Base-by-base conservation (phyloP, 495 filamentous ascomycete species). In the Amniculicola lignicola region DNA sequence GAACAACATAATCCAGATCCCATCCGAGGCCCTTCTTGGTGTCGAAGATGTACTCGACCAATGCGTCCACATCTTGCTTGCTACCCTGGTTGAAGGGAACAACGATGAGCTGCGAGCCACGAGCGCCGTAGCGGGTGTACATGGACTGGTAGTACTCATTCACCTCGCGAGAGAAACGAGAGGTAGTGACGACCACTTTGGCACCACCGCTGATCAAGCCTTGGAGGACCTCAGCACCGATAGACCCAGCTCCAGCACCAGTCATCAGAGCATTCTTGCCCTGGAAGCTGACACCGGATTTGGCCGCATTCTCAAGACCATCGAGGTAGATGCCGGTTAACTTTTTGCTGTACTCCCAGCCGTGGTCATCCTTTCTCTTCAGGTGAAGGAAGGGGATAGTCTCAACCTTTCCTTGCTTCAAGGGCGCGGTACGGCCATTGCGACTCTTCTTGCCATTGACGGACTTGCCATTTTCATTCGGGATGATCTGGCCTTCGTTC, bases 291-390 rank as follows among this genome's bases (percentile, higher is more conserved):
- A 97, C 82, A 62, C 93, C 93, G 27, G 81, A 76, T 57, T 82
- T 86, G 62, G 94, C 93, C 59, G 90, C 89, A 47, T 89, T 78
- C 73, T 95, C 89, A 38, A 99, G 71, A 42, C 90, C 88, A 61
- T 96, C 89, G 11, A 99, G 78, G 65, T 97, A 99, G 62, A 88
- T 66, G 21, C 89, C 88, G 19, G 93, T 96, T 33, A 97, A 79
- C 75, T 92, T 95, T 79, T 96, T 97, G 80, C 87, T 96, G 75
- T 96, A 99, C 68, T 99, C 90, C 93, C 93, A 99, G 50, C 92
- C 91, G 66, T 95, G 85, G 56, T 89, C 83, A 35, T 85, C 84
- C 77, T 96, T 96, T 67, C 91, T 86, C 80, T 95, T 95, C 41
- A 99, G 77, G 69, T 99, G 93, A 42, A 99, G 75, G 82, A 99